Conservation (phyloP, 371 early-diverging fungal genomes). For the Rhizopus stolonifer region DNA sequence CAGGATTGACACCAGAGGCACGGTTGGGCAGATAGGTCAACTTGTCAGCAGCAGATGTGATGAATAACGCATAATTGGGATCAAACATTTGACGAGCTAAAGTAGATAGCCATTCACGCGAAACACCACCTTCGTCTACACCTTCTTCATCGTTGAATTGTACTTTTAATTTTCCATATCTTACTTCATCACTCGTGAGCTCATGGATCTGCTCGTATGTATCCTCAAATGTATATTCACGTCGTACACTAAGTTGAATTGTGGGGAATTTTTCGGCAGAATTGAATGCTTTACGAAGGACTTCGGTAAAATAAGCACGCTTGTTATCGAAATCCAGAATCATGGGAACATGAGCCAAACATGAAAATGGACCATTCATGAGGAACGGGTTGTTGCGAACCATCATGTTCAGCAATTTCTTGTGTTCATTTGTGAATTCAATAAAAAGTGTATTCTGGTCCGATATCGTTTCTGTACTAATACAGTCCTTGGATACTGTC, state of each 20-base stretch:
- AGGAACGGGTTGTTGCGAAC: constrained; percentile 94
- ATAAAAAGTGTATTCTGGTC: constrained; percentile 75
- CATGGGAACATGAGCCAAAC: constrained; percentile 93
- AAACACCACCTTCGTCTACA: constrained; percentile 98
- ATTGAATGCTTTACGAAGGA: constrained; percentile 77
- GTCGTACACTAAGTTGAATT: constrained; percentile 88
- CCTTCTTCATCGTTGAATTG: constrained; percentile 97
- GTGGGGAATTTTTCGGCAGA: constrained; percentile 68
- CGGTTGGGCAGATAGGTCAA: constrained; percentile 97
- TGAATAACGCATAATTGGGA: constrained; percentile 97
- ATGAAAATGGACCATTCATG: constrained; percentile 94
- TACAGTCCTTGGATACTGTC: constrained; percentile 73
- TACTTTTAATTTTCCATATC: constrained; percentile 92
- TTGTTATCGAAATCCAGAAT: constrained; percentile 98
- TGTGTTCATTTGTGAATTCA: constrained; percentile 90
- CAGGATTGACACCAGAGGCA: constrained; percentile 91
- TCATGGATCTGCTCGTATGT: constrained; percentile 92
- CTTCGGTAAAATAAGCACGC: constrained; percentile 93
- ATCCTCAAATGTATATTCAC: constrained; percentile 95
- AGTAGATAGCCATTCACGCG: constrained; percentile 98
- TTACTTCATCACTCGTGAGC: constrained; percentile 87
- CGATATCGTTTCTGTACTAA: constrained; percentile 19
- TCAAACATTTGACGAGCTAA: constrained; percentile 98
- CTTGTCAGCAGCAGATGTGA: constrained; percentile 92
- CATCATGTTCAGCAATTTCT: constrained; percentile 94